Base-by-base conservation (phyloP, 2,329 filamentous ascomycete species). In the Aspergillus brunneoviolaceus region DNA sequence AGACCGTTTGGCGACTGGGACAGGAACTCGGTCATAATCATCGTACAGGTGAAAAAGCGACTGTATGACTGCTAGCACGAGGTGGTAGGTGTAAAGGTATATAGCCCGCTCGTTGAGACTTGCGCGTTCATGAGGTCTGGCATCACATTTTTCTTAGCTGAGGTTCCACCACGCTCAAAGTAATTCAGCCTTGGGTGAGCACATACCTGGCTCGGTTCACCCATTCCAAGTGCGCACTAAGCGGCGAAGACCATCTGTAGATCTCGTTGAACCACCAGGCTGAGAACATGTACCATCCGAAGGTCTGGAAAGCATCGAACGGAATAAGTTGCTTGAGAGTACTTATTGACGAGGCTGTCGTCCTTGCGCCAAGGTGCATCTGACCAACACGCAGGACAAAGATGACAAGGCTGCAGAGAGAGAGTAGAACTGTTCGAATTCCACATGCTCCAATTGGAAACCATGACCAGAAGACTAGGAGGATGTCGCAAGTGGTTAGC, bases 331-430 rank as follows among this genome's bases (percentile, higher is more conserved):
- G 81, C 58, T 77, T 77, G 58, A 94, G 83, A 7, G 86, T 89
- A 60, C 89, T 81, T 67, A 89, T 82, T 51, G 85, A 83, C 4
- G 89, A 91, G 59, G 82, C 80, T 45, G 90, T 89, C 19, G 90
- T 93, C 71, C 90, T 85, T 60, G 85, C 75, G 67, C 89, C 90
- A 64, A 90, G 83, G 72, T 94, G 91, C 76, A 92, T 87, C 74
- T 93, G 89, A 49, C 89, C 87, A 70, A 97, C 91, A 70, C 93
- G 91, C 55, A 97, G 85, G 67, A 96, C 84, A 77, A 96, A 90
- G 66, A 97, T 84, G 59, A 87, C 81, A 61, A 97, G 85, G 61
- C 86, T 87, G 67, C 88, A 89, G 63, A 90, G 79, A 78, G 93
- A 94, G 64, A 97, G 84, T 63, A 92, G 82, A 16, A 88, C 72